phyloP scores from a whole-genome alignment of 306 rosid genomes.

The Pachyrhizus erosus region DNA sequence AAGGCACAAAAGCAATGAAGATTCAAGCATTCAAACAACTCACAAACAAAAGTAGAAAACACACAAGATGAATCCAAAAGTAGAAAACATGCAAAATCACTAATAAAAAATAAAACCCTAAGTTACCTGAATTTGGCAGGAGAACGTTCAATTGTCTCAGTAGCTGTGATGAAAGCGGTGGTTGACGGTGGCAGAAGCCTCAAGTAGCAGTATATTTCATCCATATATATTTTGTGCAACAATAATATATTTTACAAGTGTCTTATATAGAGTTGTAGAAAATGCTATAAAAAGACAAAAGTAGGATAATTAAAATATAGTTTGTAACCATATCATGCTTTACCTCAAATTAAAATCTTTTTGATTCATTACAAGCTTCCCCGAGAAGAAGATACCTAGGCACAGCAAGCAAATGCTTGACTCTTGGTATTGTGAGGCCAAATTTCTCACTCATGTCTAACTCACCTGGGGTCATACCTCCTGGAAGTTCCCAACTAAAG shows the following conservation, averaged over 20 bases:
- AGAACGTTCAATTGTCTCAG: neutral
- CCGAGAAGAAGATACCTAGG: slow-evolving; percentile 40
- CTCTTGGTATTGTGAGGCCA: slow-evolving; percentile 46
- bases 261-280: neutral
- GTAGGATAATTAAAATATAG: neutral
- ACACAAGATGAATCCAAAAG: neutral
- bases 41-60: neutral
- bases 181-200: neutral
- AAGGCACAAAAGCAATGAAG: neutral
- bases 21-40: neutral
- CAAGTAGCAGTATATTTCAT: neutral
- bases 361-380: neutral
- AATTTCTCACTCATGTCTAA: slow-evolving; percentile 50
- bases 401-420: slow-evolving; percentile 36
- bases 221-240: neutral
- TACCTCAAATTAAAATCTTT: neutral
- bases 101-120: neutral
- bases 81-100: neutral
- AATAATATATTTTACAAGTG: neutral
- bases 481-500: slow-evolving; percentile 52
- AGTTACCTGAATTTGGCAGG: neutral
- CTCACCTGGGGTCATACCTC: neutral
- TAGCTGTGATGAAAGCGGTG: neutral
- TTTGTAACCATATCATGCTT: neutral
- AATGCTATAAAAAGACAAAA: neutral